Evolutionary conservation across 768 basidiomycete species (phyloP).

Genomic region (Glaciozyma antarctica): DNA sequence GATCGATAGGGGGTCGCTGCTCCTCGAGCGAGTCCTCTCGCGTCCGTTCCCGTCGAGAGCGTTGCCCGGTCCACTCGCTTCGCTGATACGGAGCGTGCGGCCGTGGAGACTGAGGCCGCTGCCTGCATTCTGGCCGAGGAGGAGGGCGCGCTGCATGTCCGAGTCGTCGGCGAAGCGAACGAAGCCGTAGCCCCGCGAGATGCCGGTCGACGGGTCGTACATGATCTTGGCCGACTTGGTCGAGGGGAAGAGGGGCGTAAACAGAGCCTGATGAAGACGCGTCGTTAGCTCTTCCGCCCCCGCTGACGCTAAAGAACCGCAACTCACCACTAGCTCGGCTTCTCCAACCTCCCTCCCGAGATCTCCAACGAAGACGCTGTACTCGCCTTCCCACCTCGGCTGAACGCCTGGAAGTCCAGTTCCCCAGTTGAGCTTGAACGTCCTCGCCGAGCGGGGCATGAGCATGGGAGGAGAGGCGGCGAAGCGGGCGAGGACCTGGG

Average conservation of each 20-base stretch:
- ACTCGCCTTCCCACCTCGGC: slow-evolving; percentile 48
- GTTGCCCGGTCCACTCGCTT: slow-evolving; percentile 25
- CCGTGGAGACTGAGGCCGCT: slow-evolving; percentile 32
- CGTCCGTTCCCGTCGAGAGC: slow-evolving; percentile 5
- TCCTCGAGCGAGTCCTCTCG: slow-evolving; percentile 20
- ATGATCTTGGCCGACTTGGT: slow-evolving; percentile 67
- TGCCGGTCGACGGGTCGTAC: slow-evolving; percentile 70
- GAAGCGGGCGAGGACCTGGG: slow-evolving; percentile 61
- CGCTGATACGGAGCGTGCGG: slow-evolving; percentile 32
- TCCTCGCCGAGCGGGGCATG: slow-evolving; percentile 79
- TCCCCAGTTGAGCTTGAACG: slow-evolving; percentile 52
- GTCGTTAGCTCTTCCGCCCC: neutral
- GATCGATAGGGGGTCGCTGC: neutral
- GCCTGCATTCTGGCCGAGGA: slow-evolving; percentile 63
- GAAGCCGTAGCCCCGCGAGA: slow-evolving; percentile 85
- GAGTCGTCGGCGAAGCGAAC: slow-evolving; percentile 82
- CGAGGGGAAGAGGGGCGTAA: slow-evolving; percentile 76
- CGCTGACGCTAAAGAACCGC: too few species aligned
- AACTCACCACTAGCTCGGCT: slow-evolving; percentile 87
- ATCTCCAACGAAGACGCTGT: slow-evolving; percentile 89
- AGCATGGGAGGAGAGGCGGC: slow-evolving; percentile 44
- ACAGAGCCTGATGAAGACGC: slow-evolving; percentile 38
- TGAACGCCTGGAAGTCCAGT: slow-evolving; percentile 34
- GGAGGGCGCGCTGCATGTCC: slow-evolving; percentile 76
- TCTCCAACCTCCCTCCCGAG: slow-evolving; percentile 86